Base-by-base conservation (phyloP, 225 moss, liverwort and hornwort species). In the Marchantia paleacea region DNA sequence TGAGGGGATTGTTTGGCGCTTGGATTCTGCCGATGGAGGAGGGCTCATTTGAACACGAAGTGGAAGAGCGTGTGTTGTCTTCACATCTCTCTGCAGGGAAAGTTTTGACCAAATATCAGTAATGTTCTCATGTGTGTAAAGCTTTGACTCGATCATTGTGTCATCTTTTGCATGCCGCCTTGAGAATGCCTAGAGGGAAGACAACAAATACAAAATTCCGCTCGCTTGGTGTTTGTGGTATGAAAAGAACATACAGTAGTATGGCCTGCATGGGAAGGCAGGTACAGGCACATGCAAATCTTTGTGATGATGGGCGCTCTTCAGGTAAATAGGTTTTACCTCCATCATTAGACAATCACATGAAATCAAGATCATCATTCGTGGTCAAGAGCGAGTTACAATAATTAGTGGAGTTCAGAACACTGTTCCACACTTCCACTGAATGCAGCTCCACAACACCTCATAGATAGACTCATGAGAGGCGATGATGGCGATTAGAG, bases 311-410 rank as follows among this genome's bases (percentile, higher is more conserved):
- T 70, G 69, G 47, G 28, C 69, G 31, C 39, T 22, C 7, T 48
- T 70, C 39, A 47, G 69, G 7, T 0, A 18, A 29, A 68, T 11
- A 29, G 31, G 68, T 49, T 70, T 70, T 70, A 4, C 48, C 14
- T 70, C 69, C 69, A 70, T 70, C 69, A 70, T 70, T 70, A 70
- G 69, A 70, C 48, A 70, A 70, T 70, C 69, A 70, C 69, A 48
- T 48, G 48, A 39, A 70, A 70, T 49, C 69, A 19, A 70, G 47
- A 49, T 18, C 48, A 70, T 70, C 28, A 70, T 47, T 47, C 39
- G 18, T 70, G 69, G 31, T 39, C 66, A 66, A 66, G 28, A 66
- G 66, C 26, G 29, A 66, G 28, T 28, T 28, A 66, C 48, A 68
- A 68, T 68, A 68, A 68, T 30, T 49, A 70, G 8, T 20, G 16